phyloP scores from a whole-genome alignment of 176 grass and related monocot species.

The Aechmea fasciata region DNA sequence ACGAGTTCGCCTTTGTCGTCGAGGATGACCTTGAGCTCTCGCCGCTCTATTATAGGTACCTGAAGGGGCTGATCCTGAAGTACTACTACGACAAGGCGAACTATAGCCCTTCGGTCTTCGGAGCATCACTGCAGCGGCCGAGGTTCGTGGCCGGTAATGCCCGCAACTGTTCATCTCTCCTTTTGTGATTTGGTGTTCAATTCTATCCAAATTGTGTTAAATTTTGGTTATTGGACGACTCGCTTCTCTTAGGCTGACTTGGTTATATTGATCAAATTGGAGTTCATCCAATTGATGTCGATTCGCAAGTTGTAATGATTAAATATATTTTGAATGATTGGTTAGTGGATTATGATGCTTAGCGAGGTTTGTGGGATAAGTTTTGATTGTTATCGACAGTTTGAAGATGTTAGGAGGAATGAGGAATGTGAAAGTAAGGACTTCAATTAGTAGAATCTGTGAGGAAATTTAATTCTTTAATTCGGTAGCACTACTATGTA shows the following conservation, averaged over 20 bases:
- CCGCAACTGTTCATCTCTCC: neutral
- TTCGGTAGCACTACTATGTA: neutral
- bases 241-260: neutral
- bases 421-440: neutral
- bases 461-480: neutral
- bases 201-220: too few relatives aligned
- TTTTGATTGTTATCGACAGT: neutral
- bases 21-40: conserved; percentile 94
- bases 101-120: conserved; percentile 68
- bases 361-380: neutral
- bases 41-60: conserved; percentile 64
- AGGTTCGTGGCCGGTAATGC: conserved; percentile 73
- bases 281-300: neutral
- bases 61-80: conserved; percentile 53
- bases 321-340: neutral
- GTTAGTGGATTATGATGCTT: neutral
- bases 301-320: neutral
- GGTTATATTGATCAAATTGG: neutral
- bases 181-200: too few relatives aligned
- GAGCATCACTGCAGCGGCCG: conserved; percentile 77
- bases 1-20: conserved; percentile 92
- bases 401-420: neutral
- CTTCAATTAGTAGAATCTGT: neutral
- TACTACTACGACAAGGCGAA: conserved; percentile 81
- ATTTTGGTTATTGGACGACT: too few relatives aligned